Evolutionary conservation across 805 yeast genomes (phyloP).

Genomic region (Kazachstania psychrophila): DNA sequence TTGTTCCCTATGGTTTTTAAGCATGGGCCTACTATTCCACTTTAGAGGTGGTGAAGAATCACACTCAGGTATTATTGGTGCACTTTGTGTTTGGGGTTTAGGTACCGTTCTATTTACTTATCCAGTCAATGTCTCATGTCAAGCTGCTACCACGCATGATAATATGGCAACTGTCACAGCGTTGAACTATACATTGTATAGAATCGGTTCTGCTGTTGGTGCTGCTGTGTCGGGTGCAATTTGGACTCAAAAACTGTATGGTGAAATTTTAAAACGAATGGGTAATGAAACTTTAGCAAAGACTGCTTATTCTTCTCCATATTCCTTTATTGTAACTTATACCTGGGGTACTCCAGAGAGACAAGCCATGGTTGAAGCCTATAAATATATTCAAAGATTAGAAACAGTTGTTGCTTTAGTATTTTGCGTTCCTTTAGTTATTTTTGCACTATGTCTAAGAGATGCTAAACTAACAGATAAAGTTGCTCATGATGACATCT

Average conservation of each 20-base stretch:
- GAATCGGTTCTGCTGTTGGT: conserved; percentile 59
- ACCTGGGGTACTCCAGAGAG: conserved; percentile 60
- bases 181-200: conserved; percentile 48
- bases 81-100: conserved; percentile 53
- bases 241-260: conserved; percentile 56
- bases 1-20: conserved; percentile 45
- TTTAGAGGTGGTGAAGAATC: conserved; percentile 46
- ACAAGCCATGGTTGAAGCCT: conserved; percentile 46
- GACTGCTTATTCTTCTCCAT: conserved; percentile 45
- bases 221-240: conserved; percentile 59
- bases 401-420: conserved; percentile 39
- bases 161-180: conserved; percentile 60
- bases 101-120: conserved; percentile 67
- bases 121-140: conserved; percentile 53
- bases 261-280: conserved; percentile 31
- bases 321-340: conserved; percentile 37
- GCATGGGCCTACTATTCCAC: conserved; percentile 50
- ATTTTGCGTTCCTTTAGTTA: conserved; percentile 20
- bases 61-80: conserved; percentile 54
- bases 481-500: conserved; percentile 22
- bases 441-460: conserved; percentile 21
- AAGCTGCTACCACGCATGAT: conserved; percentile 53
- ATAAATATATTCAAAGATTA: conserved; percentile 49
- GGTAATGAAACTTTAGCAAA: conserved; percentile 36
- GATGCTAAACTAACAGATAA: conserved; percentile 21